Evolutionary conservation across 352 stramenopile species (phyloP).

Genomic region (Pythium oligandrum): DNA sequence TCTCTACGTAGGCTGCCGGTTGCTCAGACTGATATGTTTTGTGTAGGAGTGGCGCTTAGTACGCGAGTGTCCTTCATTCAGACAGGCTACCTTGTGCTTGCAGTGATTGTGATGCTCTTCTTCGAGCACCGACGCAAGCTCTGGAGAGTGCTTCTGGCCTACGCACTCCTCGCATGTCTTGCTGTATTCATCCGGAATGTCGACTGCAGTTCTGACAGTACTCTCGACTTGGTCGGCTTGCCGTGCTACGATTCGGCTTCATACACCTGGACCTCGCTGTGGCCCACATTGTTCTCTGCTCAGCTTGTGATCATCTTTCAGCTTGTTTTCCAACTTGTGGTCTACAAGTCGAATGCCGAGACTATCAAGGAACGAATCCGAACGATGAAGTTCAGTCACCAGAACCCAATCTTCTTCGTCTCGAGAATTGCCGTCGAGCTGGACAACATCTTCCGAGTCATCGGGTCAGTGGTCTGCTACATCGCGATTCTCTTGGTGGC

Average conservation of each 20-base stretch:
- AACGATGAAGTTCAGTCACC: conserved; percentile 51
- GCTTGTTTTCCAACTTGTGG: conserved; percentile 81
- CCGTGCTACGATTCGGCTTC: conserved; percentile 57
- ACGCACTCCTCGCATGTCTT: conserved; percentile 67
- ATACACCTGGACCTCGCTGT: conserved; percentile 66
- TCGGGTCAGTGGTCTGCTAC: conserved; percentile 67
- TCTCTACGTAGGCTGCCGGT: not conserved
- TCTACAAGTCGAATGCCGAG: conserved; percentile 73
- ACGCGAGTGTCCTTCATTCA: conserved; percentile 80
- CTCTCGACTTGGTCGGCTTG: conserved; percentile 61
- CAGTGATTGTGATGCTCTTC: conserved; percentile 76
- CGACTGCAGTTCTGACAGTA: conserved; percentile 38
- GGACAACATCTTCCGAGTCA: conserved; percentile 71
- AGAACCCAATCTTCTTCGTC: conserved; percentile 74
- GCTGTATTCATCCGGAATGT: conserved; percentile 77
- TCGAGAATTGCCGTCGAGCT: conserved; percentile 67
- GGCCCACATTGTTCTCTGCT: conserved; percentile 74
- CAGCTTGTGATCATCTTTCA: conserved; percentile 84
- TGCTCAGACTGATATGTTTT: conserved; percentile 1
- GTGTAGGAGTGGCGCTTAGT: conserved; percentile 70
- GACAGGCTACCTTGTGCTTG: conserved; percentile 78
- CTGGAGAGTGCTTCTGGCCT: conserved; percentile 73
- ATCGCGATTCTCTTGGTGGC: conserved; percentile 60
- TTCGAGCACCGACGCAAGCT: conserved; percentile 72
- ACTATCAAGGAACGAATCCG: conserved; percentile 59